Conservation (phyloP, 2,329 filamentous ascomycete genomes). For the Botryosphaeria dothidea region DNA sequence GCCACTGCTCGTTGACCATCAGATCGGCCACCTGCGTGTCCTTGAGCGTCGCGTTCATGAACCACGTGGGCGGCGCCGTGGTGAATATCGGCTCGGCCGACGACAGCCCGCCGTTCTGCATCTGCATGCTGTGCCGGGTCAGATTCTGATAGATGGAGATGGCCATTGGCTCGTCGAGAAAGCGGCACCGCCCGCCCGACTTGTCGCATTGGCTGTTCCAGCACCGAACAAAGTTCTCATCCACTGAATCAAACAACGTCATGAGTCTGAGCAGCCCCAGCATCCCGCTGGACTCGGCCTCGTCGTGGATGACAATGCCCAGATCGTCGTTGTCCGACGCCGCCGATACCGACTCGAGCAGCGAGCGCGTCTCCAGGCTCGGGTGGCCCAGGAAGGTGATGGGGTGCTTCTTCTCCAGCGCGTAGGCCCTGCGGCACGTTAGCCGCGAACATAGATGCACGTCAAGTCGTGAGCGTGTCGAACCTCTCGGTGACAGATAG, state of each 20-base stretch:
- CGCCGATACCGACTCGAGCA: constrained; percentile 42
- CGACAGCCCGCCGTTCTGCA: not conserved
- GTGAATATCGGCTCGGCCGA: constrained; percentile 20
- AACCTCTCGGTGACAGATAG: constrained; percentile 31
- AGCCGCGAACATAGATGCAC: not conserved
- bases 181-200: constrained; percentile 30
- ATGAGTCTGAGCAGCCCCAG: constrained; percentile 45
- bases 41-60: constrained; percentile 37
- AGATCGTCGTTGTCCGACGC: constrained; percentile 29
- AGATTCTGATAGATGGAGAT: not conserved
- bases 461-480: not conserved
- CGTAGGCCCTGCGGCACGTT: constrained; percentile 38
- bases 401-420: constrained; percentile 43
- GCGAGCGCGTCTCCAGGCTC: constrained; percentile 41
- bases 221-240: constrained; percentile 46
- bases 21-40: constrained; percentile 47
- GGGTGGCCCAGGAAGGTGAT: constrained; percentile 46
- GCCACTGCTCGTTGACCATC: constrained; percentile 46
- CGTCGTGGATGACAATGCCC: constrained; percentile 45
- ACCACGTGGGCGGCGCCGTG: constrained; percentile 33
- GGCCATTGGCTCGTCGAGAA: constrained; percentile 30
- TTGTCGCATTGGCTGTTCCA: constrained; percentile 43
- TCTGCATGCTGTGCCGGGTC: constrained; percentile 22
- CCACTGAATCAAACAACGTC: constrained; percentile 47
- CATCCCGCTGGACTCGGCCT: constrained; percentile 43